A percentile compares a stretch with the other conserved stretches of the same genome.
Conservation (phyloP, 495 filamentous ascomycete species). For the Hyaloscypha hepaticicola region DNA sequence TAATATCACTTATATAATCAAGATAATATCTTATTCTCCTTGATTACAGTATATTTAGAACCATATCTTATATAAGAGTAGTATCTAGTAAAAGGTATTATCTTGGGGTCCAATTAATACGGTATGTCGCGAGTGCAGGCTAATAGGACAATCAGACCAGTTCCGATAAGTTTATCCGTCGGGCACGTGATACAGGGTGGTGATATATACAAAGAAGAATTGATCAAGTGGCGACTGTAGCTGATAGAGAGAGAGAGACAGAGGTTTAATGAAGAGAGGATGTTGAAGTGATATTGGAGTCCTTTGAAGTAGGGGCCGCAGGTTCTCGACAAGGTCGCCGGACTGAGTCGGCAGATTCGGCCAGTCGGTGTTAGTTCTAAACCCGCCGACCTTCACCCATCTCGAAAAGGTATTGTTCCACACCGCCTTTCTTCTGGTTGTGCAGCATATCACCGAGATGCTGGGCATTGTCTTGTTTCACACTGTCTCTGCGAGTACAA, state of each 20-base stretch:
- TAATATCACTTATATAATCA: no score
- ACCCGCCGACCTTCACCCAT: not conserved
- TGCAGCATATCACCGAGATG: no score
- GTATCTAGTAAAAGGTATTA: no score
- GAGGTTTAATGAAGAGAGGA: not conserved
- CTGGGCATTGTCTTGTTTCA: no score
- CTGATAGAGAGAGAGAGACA: not conserved
- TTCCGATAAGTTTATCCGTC: constrained; percentile 6
- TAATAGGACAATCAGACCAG: not conserved
- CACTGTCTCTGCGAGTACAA: no score
- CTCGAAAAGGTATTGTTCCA: not conserved
- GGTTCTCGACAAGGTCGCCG: not conserved
- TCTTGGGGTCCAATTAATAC: no score
- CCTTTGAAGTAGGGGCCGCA: not conserved
- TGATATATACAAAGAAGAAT: not conserved
- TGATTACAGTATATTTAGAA: no score
- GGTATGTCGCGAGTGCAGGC: not conserved
- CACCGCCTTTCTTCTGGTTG: no score
- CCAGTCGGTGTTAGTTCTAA: not conserved
- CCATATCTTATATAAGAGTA: no score
- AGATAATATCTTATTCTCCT: no score
- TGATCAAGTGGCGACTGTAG: not conserved
- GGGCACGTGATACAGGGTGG: not conserved
- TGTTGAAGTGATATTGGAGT: not conserved
- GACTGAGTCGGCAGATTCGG: not conserved